Percentiles rank a stretch among this genome's conserved stretches.
Conservation (phyloP, 73 alveolate species). For the Symbiodinium pilosum region DNA sequence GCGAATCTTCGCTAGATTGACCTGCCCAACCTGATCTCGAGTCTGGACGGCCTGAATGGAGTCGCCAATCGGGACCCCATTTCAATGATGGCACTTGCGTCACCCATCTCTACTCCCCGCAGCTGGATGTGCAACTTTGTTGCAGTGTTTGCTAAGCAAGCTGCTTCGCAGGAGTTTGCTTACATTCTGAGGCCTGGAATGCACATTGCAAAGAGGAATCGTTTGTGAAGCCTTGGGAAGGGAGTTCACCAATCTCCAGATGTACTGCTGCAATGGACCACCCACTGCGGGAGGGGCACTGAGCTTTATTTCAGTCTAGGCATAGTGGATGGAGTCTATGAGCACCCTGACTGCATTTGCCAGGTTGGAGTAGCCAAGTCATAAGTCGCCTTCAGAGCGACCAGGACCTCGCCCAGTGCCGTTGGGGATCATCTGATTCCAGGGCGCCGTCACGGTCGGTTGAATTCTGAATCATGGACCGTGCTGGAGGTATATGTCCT, state of each 20-base stretch:
- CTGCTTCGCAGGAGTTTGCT: conserved; percentile 21
- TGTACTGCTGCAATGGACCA: conserved; percentile 52
- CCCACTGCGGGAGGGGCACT: conserved; percentile 57
- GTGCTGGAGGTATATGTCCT: not conserved
- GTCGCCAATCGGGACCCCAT: not conserved
- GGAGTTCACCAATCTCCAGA: conserved; percentile 75
- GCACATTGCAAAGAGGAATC: not conserved
- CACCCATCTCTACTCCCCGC: not conserved
- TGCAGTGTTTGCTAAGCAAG: not conserved
- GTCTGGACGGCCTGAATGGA: conserved; percentile 39
- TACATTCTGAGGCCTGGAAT: conserved; percentile 34
- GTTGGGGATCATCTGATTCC: no score
- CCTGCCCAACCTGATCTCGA: conserved; percentile 51
- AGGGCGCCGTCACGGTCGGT: not conserved
- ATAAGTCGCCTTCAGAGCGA: conserved; percentile 8
- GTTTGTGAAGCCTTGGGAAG: not conserved
- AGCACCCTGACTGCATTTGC: no score
- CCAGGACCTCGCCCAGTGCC: conserved; percentile 35
- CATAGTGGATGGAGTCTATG: no score
- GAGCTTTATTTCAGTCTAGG: not conserved
- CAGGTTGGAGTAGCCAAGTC: not conserved
- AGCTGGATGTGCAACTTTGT: not conserved
- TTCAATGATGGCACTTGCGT: no score
- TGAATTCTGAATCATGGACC: not conserved
- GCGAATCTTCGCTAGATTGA: conserved; percentile 42